Evolutionary conservation across 495 filamentous ascomycete species (phyloP), one percentile per base, ranked within the genome.

Genomic region (Penicillium goetzii): DNA sequence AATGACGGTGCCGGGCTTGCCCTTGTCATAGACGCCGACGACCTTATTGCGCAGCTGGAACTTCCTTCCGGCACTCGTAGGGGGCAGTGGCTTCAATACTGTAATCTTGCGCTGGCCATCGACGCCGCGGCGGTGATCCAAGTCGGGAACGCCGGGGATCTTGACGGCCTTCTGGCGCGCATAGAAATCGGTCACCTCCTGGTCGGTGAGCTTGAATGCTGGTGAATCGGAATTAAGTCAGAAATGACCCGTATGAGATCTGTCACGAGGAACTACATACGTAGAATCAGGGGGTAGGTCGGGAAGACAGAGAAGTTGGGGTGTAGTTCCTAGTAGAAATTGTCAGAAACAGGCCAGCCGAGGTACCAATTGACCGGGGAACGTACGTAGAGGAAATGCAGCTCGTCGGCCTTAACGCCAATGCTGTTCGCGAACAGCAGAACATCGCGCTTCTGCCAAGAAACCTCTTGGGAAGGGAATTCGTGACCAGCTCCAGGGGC

Each of bases 21-120:
- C 93, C 80, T 96, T 97, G 75, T 96, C 93, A 75, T 94, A 96
- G 15, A 96, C 90, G 19, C 92, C 93, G 12, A 96, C 74, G 32
- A 95, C 89, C 75, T 91, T 93, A 65, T 81, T 87, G 58, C 90
- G 84, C 45, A 93, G 74, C 80, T 96, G 90, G 70, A 93, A 94
- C 60, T 82, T 85, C 58, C 77, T 82, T 49, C 92, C 92, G 9
- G 78, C 86, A 23, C 88, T 92, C 19, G 87, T 87, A 3, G 87
- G 69, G 15, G 93, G 93, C 9, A 96, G 83, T 7, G 86, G 88
- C 77, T 93, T 93, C 73, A 90, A 75, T 76, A 93, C 88, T 43
- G 85, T 85, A 58, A 96, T 85, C 56, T 85, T 83, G 60, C 93
- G 90, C 81, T 97, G 91, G 68, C 93, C 92, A 71, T 97, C 93